Evolutionary conservation across 805 yeast species (phyloP).

Genomic region (Zygoascus bituminiphila): DNA sequence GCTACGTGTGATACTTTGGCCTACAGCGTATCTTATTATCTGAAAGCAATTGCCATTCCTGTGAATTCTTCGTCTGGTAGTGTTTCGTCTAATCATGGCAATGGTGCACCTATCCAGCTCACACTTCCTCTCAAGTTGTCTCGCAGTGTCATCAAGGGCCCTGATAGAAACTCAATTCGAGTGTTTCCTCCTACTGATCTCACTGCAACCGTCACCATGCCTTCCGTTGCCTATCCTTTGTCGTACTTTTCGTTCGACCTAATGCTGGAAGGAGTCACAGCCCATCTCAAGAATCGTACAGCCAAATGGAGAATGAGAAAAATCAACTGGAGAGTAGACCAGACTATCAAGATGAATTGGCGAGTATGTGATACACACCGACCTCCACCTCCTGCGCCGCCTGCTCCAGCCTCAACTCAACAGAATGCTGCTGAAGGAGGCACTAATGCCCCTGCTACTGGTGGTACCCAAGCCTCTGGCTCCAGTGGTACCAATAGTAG

Average conservation of each 20-base stretch:
- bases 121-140: conserved; percentile 61
- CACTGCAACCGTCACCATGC: conserved; percentile 77
- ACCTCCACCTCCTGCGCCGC: conserved; percentile 32
- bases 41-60: conserved; percentile 45
- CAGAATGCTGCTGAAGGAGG: background rate
- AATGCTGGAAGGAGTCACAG: conserved; percentile 49
- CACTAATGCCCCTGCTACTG: background rate
- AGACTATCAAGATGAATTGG: conserved; percentile 55
- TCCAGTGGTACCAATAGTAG: background rate
- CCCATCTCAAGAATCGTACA: conserved; percentile 23
- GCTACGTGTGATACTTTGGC: conserved; percentile 54
- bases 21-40: conserved; percentile 65
- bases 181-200: conserved; percentile 95
- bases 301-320: conserved; percentile 80
- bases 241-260: conserved; percentile 79
- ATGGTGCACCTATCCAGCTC: conserved; percentile 31
- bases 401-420: conserved; percentile 3
- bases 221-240: conserved; percentile 83
- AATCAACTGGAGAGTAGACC: conserved; percentile 83
- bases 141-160: conserved; percentile 71
- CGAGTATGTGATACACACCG: conserved; percentile 51
- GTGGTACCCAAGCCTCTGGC: background rate
- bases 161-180: conserved; percentile 77
- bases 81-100: conserved; percentile 6
- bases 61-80: conserved; percentile 6